Evolutionary conservation across 1,284 basidiomycete genomes (phyloP).

Genomic region (Austropuccinia psidii): DNA sequence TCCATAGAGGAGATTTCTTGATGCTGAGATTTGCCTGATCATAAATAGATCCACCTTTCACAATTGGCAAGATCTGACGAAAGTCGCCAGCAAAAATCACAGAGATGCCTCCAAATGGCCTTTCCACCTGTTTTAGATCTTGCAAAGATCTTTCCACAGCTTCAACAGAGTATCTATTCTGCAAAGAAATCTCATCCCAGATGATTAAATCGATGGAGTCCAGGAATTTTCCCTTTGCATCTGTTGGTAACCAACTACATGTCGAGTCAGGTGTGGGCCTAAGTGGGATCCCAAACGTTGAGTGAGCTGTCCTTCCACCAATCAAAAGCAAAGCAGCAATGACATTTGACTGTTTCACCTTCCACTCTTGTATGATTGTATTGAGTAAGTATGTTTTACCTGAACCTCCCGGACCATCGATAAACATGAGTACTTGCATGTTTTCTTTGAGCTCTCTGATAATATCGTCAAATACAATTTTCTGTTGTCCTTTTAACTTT

Average conservation of each 20-base stretch:
- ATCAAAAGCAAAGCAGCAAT: conserved; percentile 51
- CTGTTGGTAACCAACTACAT: not conserved
- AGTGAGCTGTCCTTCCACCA: conserved; percentile 52
- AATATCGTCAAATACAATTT: not conserved
- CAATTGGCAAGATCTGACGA: not conserved
- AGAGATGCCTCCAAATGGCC: not conserved
- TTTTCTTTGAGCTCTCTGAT: too few relatives aligned
- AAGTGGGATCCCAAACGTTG: conserved; percentile 51
- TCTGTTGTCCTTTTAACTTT: not conserved
- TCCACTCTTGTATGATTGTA: too few relatives aligned
- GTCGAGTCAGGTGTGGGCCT: not conserved
- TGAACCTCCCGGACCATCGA: too few relatives aligned
- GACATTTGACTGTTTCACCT: too few relatives aligned
- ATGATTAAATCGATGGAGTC: not conserved
- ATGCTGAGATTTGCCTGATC: not conserved
- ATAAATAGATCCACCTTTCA: not conserved
- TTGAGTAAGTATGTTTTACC: too few relatives aligned
- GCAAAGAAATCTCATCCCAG: conserved; percentile 12
- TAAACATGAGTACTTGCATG: too few relatives aligned
- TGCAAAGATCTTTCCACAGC: not conserved
- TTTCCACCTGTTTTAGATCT: not conserved
- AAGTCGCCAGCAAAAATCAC: conserved; percentile 8
- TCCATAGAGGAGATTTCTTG: not conserved
- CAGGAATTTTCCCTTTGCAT: not conserved
- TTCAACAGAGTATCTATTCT: not conserved